Percentiles rank a stretch among this genome's conserved stretches.
These are phyloP conservation scores for Epichloe elymi DNA, from an alignment of 2,329 filamentous ascomycete species.

Conservation along the genomic window DNA sequence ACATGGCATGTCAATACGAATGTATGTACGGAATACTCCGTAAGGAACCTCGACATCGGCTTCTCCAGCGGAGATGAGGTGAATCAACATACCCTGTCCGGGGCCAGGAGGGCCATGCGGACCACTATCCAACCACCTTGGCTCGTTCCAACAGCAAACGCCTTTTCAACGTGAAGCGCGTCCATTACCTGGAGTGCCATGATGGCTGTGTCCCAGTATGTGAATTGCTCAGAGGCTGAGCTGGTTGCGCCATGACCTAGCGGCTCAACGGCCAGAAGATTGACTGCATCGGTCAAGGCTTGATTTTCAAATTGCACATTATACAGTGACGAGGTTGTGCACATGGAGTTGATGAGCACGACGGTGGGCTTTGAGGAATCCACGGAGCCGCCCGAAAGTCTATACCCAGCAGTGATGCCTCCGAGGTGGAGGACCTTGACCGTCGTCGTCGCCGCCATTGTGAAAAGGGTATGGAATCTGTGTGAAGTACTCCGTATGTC, in stretches of 20 bases:
- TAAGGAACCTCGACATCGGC: neutral
- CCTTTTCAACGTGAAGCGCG: constrained; percentile 31
- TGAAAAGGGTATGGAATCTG: neutral
- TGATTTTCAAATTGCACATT: constrained; percentile 28
- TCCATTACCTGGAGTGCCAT: constrained; percentile 45
- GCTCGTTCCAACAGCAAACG: constrained; percentile 36
- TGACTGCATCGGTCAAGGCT: constrained; percentile 26
- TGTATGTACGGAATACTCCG: neutral
- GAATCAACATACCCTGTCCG: constrained; percentile 26
- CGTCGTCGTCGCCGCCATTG: constrained; percentile 27
- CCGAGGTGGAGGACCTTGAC: constrained; percentile 34
- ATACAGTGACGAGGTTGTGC: constrained; percentile 34
- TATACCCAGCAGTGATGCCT: constrained; percentile 32
- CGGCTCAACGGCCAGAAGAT: constrained; percentile 39
- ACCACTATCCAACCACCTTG: constrained; percentile 39
- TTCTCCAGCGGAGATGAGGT: neutral
- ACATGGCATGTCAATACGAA: neutral
- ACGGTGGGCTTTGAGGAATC: constrained; percentile 38
- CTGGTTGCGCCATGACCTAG: constrained; percentile 37
- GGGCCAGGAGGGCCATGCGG: constrained; percentile 37
- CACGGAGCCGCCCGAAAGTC: constrained; percentile 25
- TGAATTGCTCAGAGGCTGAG: constrained; percentile 32
- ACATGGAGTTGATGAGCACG: constrained; percentile 39
- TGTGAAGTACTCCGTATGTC: no score
- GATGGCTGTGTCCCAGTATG: constrained; percentile 41